These are phyloP conservation scores for Polyporus arcularius DNA, from an alignment of 768 basidiomycete genomes.

Conservation along the genomic window DNA sequence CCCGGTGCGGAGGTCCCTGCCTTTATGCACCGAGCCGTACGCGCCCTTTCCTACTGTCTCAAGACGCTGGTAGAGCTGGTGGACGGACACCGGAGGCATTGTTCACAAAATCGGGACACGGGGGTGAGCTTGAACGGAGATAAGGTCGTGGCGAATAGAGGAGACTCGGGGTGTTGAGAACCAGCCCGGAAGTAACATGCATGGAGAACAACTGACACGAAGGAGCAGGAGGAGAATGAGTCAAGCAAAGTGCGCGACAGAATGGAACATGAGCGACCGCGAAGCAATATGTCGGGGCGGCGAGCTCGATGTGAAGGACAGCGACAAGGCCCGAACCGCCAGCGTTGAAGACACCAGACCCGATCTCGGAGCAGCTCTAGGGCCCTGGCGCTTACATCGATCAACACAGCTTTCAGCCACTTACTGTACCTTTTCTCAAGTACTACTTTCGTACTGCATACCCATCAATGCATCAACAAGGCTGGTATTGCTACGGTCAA, in stretches of 20 bases:
- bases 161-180: constrained; percentile 3
- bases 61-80: constrained; percentile 80
- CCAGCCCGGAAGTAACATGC: constrained; percentile 1
- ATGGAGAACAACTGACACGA: background rate
- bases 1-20: constrained; percentile 79
- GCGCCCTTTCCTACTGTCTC: constrained; percentile 96
- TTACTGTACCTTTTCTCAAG: no score
- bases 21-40: constrained; percentile 95
- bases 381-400: background rate
- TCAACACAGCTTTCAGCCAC: background rate
- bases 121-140: background rate
- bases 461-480: background rate
- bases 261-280: background rate
- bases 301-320: background rate
- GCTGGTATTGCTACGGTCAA: no score
- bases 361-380: background rate
- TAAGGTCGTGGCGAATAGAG: background rate
- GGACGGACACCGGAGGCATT: constrained; percentile 61
- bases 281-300: background rate
- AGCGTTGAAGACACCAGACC: background rate
- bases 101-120: background rate
- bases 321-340: background rate
- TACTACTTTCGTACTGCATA: no score
- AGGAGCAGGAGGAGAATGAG: background rate
- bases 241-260: background rate